These are phyloP conservation scores for Rhypophila decipiens DNA, from an alignment of 495 filamentous ascomycete genomes.

Conservation along the genomic window DNA sequence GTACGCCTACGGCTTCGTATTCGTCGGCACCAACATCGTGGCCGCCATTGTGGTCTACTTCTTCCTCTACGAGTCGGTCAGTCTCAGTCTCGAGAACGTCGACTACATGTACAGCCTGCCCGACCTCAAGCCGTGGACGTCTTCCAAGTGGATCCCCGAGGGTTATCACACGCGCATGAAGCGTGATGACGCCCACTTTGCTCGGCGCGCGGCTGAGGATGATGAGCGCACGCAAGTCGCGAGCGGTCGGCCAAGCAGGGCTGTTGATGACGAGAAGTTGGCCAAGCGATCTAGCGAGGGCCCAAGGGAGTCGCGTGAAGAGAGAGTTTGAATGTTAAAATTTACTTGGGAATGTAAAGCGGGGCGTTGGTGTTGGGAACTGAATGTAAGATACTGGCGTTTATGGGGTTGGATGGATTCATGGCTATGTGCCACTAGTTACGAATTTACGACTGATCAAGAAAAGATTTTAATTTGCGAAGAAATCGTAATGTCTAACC, in stretches of 20 bases:
- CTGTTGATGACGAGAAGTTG: not conserved
- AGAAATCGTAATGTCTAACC: too few species aligned
- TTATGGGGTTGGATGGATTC: too few species aligned
- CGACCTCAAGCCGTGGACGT: constrained; percentile 61
- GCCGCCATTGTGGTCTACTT: constrained; percentile 66
- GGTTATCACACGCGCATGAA: constrained; percentile 26
- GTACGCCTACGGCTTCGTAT: constrained; percentile 75
- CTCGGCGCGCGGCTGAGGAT: not conserved
- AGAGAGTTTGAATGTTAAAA: too few species aligned
- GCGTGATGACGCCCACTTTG: constrained; percentile 15
- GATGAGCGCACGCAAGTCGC: not conserved
- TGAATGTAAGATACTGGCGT: too few species aligned
- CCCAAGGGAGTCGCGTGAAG: too few species aligned
- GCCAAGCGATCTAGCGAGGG: too few species aligned
- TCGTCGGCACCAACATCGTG: constrained; percentile 61
- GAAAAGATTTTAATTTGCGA: too few species aligned
- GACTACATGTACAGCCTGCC: constrained; percentile 66
- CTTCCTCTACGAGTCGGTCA: constrained; percentile 68
- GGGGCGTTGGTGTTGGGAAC: too few species aligned
- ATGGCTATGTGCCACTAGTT: too few species aligned
- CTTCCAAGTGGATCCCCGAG: constrained; percentile 51
- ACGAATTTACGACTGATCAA: too few species aligned
- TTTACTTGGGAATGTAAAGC: too few species aligned
- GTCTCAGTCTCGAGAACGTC: constrained; percentile 64
- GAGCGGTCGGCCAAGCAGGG: not conserved